These are phyloP conservation scores for Chaetomium sp. DNA, from an alignment of 2,329 filamentous ascomycete genomes.

Conservation along the genomic window DNA sequence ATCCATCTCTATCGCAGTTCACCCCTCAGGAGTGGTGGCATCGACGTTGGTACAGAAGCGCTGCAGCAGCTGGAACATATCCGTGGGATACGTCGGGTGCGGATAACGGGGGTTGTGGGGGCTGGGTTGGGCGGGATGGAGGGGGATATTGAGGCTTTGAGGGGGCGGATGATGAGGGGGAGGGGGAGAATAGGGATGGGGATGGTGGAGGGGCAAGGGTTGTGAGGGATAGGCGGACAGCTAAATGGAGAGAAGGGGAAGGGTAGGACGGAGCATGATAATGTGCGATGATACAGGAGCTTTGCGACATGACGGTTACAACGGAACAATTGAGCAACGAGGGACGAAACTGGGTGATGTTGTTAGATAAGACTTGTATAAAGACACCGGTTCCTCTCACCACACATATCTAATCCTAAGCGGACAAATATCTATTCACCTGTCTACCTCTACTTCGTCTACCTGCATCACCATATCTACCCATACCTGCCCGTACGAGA, in stretches of 20 bases:
- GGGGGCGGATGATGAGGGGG: conserved; percentile 28
- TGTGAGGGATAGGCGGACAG: not conserved
- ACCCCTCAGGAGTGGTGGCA: not conserved
- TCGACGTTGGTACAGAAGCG: not conserved
- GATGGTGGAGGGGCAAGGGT: not conserved
- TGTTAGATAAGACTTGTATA: no score
- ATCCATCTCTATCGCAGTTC: conserved; percentile 32
- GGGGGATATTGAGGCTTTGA: conserved; percentile 38
- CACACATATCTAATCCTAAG: not conserved
- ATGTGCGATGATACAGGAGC: no score
- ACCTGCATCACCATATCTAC: not conserved
- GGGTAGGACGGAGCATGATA: no score
- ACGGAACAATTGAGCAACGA: no score
- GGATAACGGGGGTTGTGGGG: conserved; percentile 34
- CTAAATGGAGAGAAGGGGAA: no score
- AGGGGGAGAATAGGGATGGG: not conserved
- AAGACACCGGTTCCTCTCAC: no score
- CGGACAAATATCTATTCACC: not conserved
- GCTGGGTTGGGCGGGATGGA: conserved; percentile 35
- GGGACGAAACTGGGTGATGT: not conserved
- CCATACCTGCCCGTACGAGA: no score
- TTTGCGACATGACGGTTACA: no score
- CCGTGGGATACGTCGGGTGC: conserved; percentile 33
- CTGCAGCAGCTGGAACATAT: conserved; percentile 38
- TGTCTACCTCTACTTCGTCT: conserved; percentile 7